A percentile compares a stretch with the other conserved stretches of the same genome.
Conservation (phyloP, 495 filamentous ascomycete species). For the Aspergillus baeticus region DNA sequence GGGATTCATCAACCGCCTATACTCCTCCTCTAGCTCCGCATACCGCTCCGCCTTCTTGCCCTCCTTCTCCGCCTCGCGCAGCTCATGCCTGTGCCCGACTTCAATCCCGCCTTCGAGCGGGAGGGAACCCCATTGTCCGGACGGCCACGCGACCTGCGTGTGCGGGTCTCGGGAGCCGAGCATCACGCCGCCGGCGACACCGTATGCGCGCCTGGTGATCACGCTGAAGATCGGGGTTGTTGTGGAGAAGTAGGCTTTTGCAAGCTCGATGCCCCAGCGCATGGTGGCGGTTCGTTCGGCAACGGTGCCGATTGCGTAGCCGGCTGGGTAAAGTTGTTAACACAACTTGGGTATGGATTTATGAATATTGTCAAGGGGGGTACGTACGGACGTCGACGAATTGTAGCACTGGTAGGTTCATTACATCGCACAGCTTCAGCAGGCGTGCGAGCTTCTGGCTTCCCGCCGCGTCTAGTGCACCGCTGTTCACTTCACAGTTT, state of each 20-base stretch:
- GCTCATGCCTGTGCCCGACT: constrained; percentile 57
- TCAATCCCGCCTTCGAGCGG: constrained; percentile 63
- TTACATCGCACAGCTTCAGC: constrained; percentile 62
- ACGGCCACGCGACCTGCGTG: constrained; percentile 62
- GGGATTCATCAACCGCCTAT: constrained; percentile 60
- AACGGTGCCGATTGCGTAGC: constrained; percentile 61
- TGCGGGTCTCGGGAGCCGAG: constrained; percentile 57
- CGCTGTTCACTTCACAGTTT: constrained; percentile 60
- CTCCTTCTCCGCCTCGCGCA: constrained; percentile 52
- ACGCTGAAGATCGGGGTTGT: constrained; percentile 61
- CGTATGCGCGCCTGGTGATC: constrained; percentile 55
- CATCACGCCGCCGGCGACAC: constrained; percentile 63
- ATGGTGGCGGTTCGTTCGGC: constrained; percentile 62
- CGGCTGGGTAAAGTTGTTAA: no score
- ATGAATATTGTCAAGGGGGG: background rate
- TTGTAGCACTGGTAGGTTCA: constrained; percentile 62
- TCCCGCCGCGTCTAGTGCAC: constrained; percentile 58
- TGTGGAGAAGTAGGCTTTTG: constrained; percentile 58
- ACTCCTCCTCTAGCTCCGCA: constrained; percentile 56
- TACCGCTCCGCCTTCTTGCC: constrained; percentile 49
- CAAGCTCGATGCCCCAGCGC: constrained; percentile 59
- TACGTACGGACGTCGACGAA: constrained; percentile 58
- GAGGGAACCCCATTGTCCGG: constrained; percentile 58
- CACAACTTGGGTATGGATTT: background rate
- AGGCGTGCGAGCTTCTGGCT: constrained; percentile 58